phyloP scores from a whole-genome alignment of 1,284 basidiomycete species.

The Abortiporus biennis region DNA sequence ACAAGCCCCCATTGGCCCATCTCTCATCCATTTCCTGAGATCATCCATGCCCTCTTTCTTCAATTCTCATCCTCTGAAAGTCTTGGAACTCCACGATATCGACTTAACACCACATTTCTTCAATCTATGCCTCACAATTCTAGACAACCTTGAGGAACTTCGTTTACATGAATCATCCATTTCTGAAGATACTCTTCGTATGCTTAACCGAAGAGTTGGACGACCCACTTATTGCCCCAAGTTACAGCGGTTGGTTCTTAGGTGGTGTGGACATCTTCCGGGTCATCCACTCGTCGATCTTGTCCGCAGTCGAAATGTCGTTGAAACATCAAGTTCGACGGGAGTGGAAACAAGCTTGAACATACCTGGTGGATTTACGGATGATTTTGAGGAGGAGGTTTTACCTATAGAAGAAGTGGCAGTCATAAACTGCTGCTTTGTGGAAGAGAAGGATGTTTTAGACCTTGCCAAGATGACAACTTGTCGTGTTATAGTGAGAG shows the following conservation, averaged over 20 bases:
- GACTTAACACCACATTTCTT: conserved; percentile 40
- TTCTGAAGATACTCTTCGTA: conserved; percentile 38
- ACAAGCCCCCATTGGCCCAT: conserved; percentile 31
- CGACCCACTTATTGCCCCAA: conserved; percentile 38
- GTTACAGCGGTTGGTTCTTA: conserved; percentile 44
- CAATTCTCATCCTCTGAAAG: conserved; percentile 31
- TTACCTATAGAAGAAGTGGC: conserved; percentile 37
- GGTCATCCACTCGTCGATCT: conserved; percentile 46
- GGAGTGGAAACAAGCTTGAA: background rate
- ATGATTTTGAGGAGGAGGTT: background rate
- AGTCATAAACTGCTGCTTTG: conserved; percentile 53
- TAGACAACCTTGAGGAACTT: conserved; percentile 40
- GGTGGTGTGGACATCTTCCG: conserved; percentile 54
- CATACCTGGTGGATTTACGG: background rate
- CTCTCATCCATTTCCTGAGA: conserved; percentile 36
- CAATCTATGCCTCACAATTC: conserved; percentile 30
- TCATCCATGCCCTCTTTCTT: conserved; percentile 16
- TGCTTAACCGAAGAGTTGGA: conserved; percentile 30
- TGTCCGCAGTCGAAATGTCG: conserved; percentile 32
- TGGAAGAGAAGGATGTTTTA: conserved; percentile 49
- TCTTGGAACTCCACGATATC: conserved; percentile 53
- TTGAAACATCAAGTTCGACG: conserved; percentile 1
- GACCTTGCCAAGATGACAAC: conserved; percentile 40
- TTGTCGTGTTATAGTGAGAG: conserved; percentile 43
- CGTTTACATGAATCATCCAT: conserved; percentile 58